Conservation (phyloP, 163 green algal species). For the Chlamydomonas reinhardtii region DNA sequence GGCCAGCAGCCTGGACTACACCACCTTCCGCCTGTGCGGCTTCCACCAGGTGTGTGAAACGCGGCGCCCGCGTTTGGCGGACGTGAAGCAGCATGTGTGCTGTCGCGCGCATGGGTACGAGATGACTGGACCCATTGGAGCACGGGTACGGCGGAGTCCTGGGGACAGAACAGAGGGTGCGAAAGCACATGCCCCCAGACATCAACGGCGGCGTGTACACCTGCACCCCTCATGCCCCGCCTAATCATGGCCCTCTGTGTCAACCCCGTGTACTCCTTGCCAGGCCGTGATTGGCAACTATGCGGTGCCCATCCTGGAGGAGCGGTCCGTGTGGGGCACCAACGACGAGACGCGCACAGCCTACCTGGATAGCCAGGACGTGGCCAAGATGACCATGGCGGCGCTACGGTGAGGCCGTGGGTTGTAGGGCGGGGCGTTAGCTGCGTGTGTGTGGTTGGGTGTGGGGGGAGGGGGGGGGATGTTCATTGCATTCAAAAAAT, state of each 20-base stretch:
- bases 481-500: too few species aligned
- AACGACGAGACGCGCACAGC: constrained; percentile 92
- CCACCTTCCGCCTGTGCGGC: constrained; percentile 94
- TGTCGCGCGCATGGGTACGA: too few species aligned
- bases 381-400: constrained; percentile 92
- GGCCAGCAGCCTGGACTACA: constrained; percentile 90
- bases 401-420: constrained; percentile 69
- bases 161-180: too few species aligned
- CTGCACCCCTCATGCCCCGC: too few species aligned
- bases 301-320: constrained; percentile 98
- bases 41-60: constrained; percentile 99
- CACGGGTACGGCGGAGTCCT: too few species aligned
- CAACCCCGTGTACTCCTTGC: neutral
- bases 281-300: constrained; percentile 99
- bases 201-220: too few species aligned
- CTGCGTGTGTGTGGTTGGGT: too few species aligned
- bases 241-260: too few species aligned
- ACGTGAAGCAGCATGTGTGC: neutral
- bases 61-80: too few species aligned
- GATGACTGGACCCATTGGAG: too few species aligned
- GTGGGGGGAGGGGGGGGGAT: too few species aligned
- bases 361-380: constrained; percentile 95
- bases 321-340: constrained; percentile 97
- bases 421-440: neutral
- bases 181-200: too few species aligned